Evolutionary conservation across 352 stramenopile genomes (phyloP).

Genomic region (Phytophthora multivora): DNA sequence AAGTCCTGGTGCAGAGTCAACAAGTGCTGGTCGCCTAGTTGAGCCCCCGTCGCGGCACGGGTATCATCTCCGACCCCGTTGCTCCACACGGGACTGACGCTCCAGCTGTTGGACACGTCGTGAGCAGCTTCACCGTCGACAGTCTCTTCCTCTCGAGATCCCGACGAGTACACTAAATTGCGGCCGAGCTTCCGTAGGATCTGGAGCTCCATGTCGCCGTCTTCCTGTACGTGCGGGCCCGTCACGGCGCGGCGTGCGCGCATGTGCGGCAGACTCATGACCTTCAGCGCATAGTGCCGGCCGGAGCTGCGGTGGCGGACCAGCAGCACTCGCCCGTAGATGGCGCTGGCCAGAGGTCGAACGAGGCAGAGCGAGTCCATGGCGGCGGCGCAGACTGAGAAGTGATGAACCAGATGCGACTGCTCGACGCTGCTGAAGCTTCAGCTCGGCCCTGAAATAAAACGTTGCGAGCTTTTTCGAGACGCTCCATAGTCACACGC

Average conservation of each 20-base stretch:
- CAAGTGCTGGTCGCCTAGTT: slow-evolving; percentile 35
- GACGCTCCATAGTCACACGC: slow-evolving; percentile 1
- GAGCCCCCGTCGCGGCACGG: neutral
- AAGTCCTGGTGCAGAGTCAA: slow-evolving; percentile 60
- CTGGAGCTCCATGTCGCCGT: slow-evolving; percentile 48
- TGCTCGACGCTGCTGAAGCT: neutral
- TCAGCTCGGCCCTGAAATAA: slow-evolving; percentile 15
- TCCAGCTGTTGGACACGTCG: slow-evolving; percentile 22
- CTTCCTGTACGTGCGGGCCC: slow-evolving; percentile 45
- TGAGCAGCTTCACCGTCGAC: neutral
- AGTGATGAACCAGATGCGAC: slow-evolving; percentile 16
- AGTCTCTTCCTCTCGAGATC: neutral
- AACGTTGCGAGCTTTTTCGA: slow-evolving; percentile 1
- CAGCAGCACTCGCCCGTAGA: slow-evolving; percentile 60
- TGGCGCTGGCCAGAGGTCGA: slow-evolving; percentile 48
- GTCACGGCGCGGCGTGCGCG: slow-evolving; percentile 42
- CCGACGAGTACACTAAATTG: slow-evolving; percentile 27
- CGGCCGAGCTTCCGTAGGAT: slow-evolving; percentile 48
- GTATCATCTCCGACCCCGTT: slow-evolving; percentile 4
- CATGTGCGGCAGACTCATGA: slow-evolving; percentile 72
- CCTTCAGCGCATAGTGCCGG: slow-evolving; percentile 57
- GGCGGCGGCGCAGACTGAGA: slow-evolving; percentile 3
- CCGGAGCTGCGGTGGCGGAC: slow-evolving; percentile 40
- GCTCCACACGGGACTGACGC: slow-evolving; percentile 36
- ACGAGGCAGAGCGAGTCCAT: slow-evolving; percentile 60